Evolutionary conservation across 1,139 yeast genomes (phyloP).

Genomic region (Candida freyschussii): DNA sequence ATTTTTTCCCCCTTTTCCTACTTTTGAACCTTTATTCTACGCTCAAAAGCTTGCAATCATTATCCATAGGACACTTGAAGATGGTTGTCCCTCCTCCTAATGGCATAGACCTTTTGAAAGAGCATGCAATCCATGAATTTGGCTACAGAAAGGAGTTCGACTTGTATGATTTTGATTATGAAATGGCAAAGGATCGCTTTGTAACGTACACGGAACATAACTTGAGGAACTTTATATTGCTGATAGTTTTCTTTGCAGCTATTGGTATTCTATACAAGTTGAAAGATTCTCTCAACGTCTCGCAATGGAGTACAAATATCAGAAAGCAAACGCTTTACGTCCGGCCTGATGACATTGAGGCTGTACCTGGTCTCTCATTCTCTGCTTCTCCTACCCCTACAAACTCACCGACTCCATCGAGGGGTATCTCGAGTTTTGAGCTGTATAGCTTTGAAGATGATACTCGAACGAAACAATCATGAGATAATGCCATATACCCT

Average conservation of each 20-base stretch:
- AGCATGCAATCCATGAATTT: conserved; percentile 20
- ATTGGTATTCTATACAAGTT: no score
- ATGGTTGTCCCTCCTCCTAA: conserved; percentile 23
- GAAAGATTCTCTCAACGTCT: no score
- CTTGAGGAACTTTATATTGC: not conserved
- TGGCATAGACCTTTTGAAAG: conserved; percentile 14
- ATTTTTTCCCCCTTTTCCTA: no score
- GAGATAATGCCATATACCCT: no score
- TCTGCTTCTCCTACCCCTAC: conserved; percentile 8
- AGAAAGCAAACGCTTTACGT: no score
- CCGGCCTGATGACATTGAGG: conserved; percentile 5
- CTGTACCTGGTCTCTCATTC: conserved; percentile 6
- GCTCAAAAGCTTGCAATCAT: no score
- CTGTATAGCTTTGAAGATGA: not conserved
- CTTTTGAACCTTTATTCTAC: no score
- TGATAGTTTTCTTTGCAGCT: not conserved
- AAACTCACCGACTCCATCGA: conserved; percentile 4
- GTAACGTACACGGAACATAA: not conserved
- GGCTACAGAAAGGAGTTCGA: conserved; percentile 15
- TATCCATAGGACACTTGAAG: no score
- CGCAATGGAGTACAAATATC: no score
- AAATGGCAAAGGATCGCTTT: conserved; percentile 9
- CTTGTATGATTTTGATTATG: conserved; percentile 17
- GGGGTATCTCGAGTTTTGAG: not conserved
- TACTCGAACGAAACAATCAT: no score